Percentiles rank a stretch among this genome's conserved stretches.
phyloP scores from a whole-genome alignment of 2,329 filamentous ascomycete genomes.

The Zelopaecilomyces penicillatus region DNA sequence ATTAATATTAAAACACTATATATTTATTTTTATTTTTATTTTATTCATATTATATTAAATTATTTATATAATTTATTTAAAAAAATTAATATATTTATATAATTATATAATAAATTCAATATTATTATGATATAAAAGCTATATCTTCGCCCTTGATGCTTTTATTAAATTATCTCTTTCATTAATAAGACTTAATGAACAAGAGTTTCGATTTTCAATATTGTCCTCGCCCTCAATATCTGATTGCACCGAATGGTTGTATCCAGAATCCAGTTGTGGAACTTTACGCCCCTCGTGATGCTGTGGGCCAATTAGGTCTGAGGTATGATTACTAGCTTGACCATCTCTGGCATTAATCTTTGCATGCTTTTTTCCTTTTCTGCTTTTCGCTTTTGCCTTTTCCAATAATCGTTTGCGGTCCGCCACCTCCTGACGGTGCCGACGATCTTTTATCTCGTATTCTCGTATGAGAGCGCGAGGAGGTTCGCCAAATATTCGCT shows the following conservation, averaged over 20 bases:
- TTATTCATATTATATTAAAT: neutral
- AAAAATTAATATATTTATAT: no score
- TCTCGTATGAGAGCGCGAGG: conserved; percentile 78
- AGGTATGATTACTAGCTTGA: conserved; percentile 14
- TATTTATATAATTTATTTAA: no score
- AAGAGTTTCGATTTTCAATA: conserved; percentile 19
- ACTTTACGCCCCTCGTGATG: conserved; percentile 15
- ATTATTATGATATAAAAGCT: conserved; percentile 3
- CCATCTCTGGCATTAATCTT: conserved; percentile 39
- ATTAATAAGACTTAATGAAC: conserved; percentile 9
- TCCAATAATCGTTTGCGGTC: conserved; percentile 78
- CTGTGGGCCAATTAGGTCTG: conserved; percentile 15
- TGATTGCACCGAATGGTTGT: conserved; percentile 29
- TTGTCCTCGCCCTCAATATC: conserved; percentile 32
- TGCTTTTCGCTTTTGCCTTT: conserved; percentile 87
- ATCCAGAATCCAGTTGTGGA: conserved; percentile 15
- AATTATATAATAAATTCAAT: no score
- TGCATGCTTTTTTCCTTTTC: conserved; percentile 76
- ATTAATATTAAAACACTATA: no score
- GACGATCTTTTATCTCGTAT: conserved; percentile 91
- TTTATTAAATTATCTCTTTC: neutral
- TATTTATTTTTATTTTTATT: neutral
- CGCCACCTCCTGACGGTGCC: conserved; percentile 73
- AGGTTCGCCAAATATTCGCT: conserved; percentile 83
- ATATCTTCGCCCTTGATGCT: conserved; percentile 5